Percentiles rank a stretch among this genome's conserved stretches.
Conservation (phyloP, 495 filamentous ascomycete species). For the Annulohypoxylon stygium region DNA sequence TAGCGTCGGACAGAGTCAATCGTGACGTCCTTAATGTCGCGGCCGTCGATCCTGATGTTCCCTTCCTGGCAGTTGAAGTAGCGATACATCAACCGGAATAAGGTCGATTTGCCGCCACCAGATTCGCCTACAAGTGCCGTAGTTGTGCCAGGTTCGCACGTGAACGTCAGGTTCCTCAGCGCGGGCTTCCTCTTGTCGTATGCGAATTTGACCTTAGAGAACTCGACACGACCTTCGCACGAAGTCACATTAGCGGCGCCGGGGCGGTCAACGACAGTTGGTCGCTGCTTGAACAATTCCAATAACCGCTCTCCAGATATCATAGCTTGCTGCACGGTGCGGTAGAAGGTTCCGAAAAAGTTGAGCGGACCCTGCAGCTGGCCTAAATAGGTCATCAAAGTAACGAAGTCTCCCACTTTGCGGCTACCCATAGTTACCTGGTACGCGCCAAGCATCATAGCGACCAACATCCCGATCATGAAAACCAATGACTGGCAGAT, state of each 20-base stretch:
- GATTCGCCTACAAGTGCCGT: slow-evolving; percentile 97
- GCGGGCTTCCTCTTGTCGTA: slow-evolving; percentile 92
- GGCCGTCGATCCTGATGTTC: slow-evolving; percentile 83
- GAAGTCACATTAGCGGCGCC: slow-evolving; percentile 62
- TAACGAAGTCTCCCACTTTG: slow-evolving; percentile 82
- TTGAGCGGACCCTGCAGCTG: slow-evolving; percentile 94
- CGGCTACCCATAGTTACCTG: slow-evolving; percentile 82
- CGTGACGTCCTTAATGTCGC: slow-evolving; percentile 85
- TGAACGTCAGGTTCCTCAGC: slow-evolving; percentile 82
- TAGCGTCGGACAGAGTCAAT: slow-evolving; percentile 92
- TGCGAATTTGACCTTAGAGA: slow-evolving; percentile 88
- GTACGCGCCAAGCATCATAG: slow-evolving; percentile 88
- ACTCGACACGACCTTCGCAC: slow-evolving; percentile 85
- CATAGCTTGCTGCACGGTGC: slow-evolving; percentile 94
- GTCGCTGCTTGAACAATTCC: slow-evolving; percentile 90
- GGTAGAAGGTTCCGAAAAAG: slow-evolving; percentile 98
- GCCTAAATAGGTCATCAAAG: slow-evolving; percentile 87
- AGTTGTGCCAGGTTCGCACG: slow-evolving; percentile 87
- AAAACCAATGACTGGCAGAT: slow-evolving; percentile 94
- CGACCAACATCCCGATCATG: slow-evolving; percentile 86
- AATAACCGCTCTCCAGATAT: slow-evolving; percentile 96
- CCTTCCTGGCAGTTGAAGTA: slow-evolving; percentile 89
- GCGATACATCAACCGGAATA: slow-evolving; percentile 95
- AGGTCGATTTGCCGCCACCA: slow-evolving; percentile 95
- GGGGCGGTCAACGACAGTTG: slow-evolving; percentile 83